Evolutionary conservation across 441 rosid species (phyloP).

Genomic region (Adansonia rubrostipa): DNA sequence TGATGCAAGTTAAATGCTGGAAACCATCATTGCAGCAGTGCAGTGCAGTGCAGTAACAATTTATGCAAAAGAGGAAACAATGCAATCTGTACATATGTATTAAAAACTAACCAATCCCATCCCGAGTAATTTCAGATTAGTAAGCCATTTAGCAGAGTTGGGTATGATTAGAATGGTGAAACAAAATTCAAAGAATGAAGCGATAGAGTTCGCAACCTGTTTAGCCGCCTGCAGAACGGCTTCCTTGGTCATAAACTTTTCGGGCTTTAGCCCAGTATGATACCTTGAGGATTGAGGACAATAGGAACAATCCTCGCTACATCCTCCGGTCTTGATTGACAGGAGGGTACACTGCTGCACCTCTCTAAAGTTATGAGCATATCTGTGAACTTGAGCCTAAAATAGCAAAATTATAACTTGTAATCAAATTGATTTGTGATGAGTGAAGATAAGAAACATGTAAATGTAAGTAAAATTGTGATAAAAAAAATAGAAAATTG

Average conservation of each 20-base stretch:
- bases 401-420: background rate
- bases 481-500: background rate
- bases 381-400: slow-evolving; percentile 95
- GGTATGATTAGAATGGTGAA: background rate
- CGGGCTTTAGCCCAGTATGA: slow-evolving; percentile 78
- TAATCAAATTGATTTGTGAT: background rate
- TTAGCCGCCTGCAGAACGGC: slow-evolving; percentile 79
- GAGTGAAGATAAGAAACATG: background rate
- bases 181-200: background rate
- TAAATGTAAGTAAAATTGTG: background rate
- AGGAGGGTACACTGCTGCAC: slow-evolving; percentile 98
- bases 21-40: background rate
- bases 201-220: slow-evolving; percentile 49
- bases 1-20: background rate
- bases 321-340: slow-evolving; percentile 97
- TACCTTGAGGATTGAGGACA: slow-evolving; percentile 96
- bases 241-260: slow-evolving; percentile 80
- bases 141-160: background rate
- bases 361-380: slow-evolving; percentile 94
- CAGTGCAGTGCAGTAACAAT: background rate
- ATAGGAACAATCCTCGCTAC: slow-evolving; percentile 96
- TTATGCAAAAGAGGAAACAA: background rate
- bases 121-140: background rate
- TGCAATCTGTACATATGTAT: background rate
- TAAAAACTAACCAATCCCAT: background rate